Evolutionary conservation across 2,329 filamentous ascomycete genomes (phyloP), one percentile per base, ranked within the genome.

Genomic region (Dothideomycetes sp.): DNA sequence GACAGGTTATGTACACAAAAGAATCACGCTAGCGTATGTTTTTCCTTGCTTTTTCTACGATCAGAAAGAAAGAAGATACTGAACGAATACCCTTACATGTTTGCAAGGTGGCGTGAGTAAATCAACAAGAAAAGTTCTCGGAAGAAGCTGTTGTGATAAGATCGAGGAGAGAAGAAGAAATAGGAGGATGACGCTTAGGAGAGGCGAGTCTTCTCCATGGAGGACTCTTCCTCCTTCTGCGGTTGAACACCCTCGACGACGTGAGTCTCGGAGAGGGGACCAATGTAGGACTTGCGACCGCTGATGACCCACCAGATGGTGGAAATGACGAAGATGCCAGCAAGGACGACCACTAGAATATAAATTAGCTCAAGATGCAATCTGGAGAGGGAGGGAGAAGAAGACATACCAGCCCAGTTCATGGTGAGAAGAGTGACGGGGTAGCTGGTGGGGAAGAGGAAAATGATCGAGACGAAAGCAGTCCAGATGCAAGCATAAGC

Each of bases 401-500:
- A n/a, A n/a, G n/a, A n/a, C n/a, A n/a, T n/a, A n/a, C n/a, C n/a
- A n/a, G 62, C 60, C 47, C 65, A 65, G 42, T 65, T 65, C 63
- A 66, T 65, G 40, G 64, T 65, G 30, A 54, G 49, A 2, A 55
- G 41, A 3, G 52, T 61, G 16, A 66, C 60, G 4, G 63, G 63
- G 35, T 58, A 58, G 19, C 52, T 49, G 8, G 60, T 58, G 3
- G 63, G 63, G 57, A 67, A 68, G 54, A 68, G 74, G 14, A 80
- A 58, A n/a, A 79, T 67, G 8, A 72, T 62, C 48, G 72, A 77
- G 47, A 80, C 79, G 50, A 79, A 77, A 18, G 68, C 46, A 3
- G 79, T 75, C 77, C 77, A 80, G 3, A 59, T 55, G n/a, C 76
- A 65, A 2, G 75, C 72, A 10, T 77, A 55, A 5, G 60, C 59